These are phyloP conservation scores for Russula ochroleuca DNA, from an alignment of 768 basidiomycete genomes.

Conservation along the genomic window DNA sequence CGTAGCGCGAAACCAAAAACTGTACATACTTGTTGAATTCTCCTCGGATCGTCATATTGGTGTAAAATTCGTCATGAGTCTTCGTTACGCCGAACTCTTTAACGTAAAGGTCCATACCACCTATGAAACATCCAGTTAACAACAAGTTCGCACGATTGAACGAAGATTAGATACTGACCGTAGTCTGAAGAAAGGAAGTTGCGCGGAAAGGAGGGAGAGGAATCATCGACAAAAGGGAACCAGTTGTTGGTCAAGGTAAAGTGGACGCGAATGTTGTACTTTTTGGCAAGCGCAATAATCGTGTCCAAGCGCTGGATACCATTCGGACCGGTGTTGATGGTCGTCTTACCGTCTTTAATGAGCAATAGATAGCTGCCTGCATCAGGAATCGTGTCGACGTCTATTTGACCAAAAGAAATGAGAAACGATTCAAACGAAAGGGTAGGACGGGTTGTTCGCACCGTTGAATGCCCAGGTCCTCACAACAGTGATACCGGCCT, in stretches of 20 bases:
- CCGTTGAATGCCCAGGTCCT: constrained; percentile 74
- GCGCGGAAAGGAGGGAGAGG: constrained; percentile 28
- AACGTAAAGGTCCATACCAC: constrained; percentile 41
- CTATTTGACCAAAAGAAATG: constrained; percentile 5
- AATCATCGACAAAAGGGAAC: constrained; percentile 8
- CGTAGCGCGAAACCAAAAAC: constrained; percentile 23
- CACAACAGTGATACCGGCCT: constrained; percentile 53
- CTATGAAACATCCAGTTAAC: constrained; percentile 25
- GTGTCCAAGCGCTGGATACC: constrained; percentile 62
- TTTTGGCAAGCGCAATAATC: constrained; percentile 49
- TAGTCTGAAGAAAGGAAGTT: constrained; percentile 34
- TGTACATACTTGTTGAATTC: constrained; percentile 21
- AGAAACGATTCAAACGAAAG: not conserved
- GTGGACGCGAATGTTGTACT: constrained; percentile 44
- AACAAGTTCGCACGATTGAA: not conserved
- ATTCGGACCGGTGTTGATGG: constrained; percentile 56
- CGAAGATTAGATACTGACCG: constrained; percentile 25
- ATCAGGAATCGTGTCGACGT: constrained; percentile 31
- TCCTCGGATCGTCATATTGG: constrained; percentile 32
- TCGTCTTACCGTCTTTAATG: constrained; percentile 49
- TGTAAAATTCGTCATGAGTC: constrained; percentile 41
- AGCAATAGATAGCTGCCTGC: constrained; percentile 64
- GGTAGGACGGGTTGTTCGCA: constrained; percentile 27
- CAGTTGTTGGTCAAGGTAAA: constrained; percentile 28
- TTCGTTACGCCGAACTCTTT: constrained; percentile 31